These are phyloP conservation scores for Besnoitia besnoiti DNA, from an alignment of 169 alveolate genomes.

Conservation along the genomic window DNA sequence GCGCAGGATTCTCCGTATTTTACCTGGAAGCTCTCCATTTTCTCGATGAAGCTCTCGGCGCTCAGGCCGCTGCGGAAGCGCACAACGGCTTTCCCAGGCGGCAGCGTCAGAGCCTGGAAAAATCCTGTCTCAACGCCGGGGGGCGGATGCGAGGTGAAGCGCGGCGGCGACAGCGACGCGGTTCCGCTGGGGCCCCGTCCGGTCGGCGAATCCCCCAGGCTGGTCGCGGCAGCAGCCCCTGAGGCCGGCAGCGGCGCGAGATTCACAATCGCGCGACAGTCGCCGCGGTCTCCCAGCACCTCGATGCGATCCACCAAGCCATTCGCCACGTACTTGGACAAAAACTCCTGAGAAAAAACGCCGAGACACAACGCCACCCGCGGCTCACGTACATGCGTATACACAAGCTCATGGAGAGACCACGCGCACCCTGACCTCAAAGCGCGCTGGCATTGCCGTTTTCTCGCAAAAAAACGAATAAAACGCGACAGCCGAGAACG, in stretches of 20 bases:
- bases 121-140: neutral
- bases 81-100: slow-evolving; percentile 44
- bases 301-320: slow-evolving; percentile 62
- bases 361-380: too few species aligned
- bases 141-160: neutral
- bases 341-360: slow-evolving; percentile 46
- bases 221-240: slow-evolving; percentile 36
- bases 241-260: slow-evolving; percentile 49
- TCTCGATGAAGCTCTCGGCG: slow-evolving; percentile 65
- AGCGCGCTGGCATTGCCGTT: too few species aligned
- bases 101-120: slow-evolving; percentile 32
- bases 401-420: too few species aligned
- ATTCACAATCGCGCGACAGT: slow-evolving; percentile 56
- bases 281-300: slow-evolving; percentile 65
- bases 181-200: too few species aligned
- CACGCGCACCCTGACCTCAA: too few species aligned
- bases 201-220: too few species aligned
- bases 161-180: too few species aligned
- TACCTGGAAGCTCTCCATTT: slow-evolving; percentile 64
- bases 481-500: too few species aligned
- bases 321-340: slow-evolving; percentile 55
- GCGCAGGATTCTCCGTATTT: too few species aligned
- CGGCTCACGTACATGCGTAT: too few species aligned
- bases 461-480: too few species aligned
- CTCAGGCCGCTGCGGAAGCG: slow-evolving; percentile 62